Percentiles rank a stretch among this genome's conserved stretches.
Evolutionary conservation across 768 basidiomycete species (phyloP).

Genomic region (Exidia glandulosa): DNA sequence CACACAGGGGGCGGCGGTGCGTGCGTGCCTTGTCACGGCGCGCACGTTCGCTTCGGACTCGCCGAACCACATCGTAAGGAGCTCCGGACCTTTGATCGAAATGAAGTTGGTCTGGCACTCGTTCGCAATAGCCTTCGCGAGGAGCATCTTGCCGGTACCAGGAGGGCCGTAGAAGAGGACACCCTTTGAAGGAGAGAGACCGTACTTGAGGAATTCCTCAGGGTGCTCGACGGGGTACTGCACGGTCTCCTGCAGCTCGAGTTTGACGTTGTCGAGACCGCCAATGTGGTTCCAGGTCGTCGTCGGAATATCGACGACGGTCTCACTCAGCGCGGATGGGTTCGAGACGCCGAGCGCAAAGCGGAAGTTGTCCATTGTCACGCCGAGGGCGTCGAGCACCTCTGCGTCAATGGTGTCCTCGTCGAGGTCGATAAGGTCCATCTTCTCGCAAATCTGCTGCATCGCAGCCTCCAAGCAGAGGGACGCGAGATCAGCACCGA

Average conservation of each 20-base stretch:
- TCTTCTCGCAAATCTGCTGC: conserved; percentile 99
- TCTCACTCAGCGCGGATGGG: conserved; percentile 97
- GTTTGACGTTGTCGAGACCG: conserved; percentile 99
- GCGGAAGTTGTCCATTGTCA: conserved; percentile 99
- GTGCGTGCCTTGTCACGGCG: conserved; percentile 98
- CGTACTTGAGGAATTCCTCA: conserved; percentile 99
- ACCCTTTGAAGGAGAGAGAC: conserved; percentile 99
- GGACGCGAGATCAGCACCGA: no score
- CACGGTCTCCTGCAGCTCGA: conserved; percentile 96
- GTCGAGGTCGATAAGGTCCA: conserved; percentile 92
- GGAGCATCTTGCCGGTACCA: no score
- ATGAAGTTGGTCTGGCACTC: conserved; percentile 99
- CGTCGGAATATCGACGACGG: conserved; percentile 97
- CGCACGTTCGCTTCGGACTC: conserved; percentile 99
- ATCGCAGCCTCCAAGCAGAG: no score
- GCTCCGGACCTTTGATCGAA: conserved; percentile 97
- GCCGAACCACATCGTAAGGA: conserved; percentile 99
- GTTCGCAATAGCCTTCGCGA: conserved; percentile 98
- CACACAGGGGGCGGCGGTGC: conserved; percentile 98
- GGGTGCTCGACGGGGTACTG: conserved; percentile 99
- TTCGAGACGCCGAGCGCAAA: conserved; percentile 96
- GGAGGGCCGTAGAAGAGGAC: conserved; percentile 99
- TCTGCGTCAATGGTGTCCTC: conserved; percentile 99
- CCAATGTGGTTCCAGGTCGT: conserved; percentile 99
- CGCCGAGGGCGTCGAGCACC: conserved; percentile 95